Conservation (phyloP, 2,329 filamentous ascomycete genomes). For the Penicillium occitanis region DNA sequence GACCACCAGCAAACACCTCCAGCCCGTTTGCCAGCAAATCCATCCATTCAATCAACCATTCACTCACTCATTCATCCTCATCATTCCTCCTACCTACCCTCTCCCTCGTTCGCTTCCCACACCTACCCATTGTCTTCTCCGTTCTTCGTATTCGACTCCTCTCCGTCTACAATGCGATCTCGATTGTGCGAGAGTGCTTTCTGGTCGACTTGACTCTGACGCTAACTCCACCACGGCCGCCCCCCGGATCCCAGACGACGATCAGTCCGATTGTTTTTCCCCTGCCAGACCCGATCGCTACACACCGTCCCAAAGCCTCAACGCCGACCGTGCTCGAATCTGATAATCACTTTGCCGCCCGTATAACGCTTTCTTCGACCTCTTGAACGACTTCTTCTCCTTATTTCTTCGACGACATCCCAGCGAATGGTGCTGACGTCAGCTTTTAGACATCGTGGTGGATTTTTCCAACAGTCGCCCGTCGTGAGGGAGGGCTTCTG, state of each 20-base stretch:
- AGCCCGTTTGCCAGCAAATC: constrained; percentile 1
- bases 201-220: constrained; percentile 8
- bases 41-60: neutral
- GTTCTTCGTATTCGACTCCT: constrained; percentile 18
- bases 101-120: constrained; percentile 19
- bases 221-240: constrained; percentile 9
- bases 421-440: constrained; percentile 39
- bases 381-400: constrained; percentile 11
- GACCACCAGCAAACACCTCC: neutral
- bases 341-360: neutral
- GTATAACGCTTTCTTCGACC: constrained; percentile 20
- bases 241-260: constrained; percentile 12
- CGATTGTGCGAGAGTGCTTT: constrained; percentile 7
- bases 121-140: neutral
- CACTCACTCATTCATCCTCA: constrained; percentile 5
- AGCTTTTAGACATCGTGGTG: constrained; percentile 32
- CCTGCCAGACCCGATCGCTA: constrained; percentile 18
- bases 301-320: constrained; percentile 19
- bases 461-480: constrained; percentile 38
- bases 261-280: constrained; percentile 10
- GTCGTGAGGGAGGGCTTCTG: constrained; percentile 37
- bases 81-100: neutral
- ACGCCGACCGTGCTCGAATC: constrained; percentile 18
- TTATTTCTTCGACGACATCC: neutral
- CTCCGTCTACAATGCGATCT: constrained; percentile 28